phyloP scores from a whole-genome alignment of 2,329 filamentous ascomycete species.

The Alternaria gansuensis region DNA sequence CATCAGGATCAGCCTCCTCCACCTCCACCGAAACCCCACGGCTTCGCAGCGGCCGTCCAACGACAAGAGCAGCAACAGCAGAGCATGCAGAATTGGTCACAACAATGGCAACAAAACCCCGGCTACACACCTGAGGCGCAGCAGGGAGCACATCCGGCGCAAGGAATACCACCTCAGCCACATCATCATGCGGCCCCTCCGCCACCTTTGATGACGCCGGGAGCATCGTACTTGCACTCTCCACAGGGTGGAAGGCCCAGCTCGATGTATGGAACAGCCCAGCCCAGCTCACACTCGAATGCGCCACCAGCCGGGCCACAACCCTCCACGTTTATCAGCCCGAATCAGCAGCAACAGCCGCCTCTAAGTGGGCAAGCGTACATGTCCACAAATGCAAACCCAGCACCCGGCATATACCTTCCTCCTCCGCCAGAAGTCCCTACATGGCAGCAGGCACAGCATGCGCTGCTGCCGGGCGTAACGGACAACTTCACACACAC shows the following conservation, averaged over 20 bases:
- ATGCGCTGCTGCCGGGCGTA: slow-evolving; percentile 45
- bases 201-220: slow-evolving; percentile 43
- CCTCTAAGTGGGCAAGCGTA: slow-evolving; percentile 35
- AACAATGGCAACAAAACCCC: slow-evolving; percentile 34
- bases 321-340: slow-evolving; percentile 38
- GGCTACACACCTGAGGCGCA: slow-evolving; percentile 36
- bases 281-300: slow-evolving; percentile 28
- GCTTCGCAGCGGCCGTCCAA: slow-evolving; percentile 43
- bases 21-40: slow-evolving; percentile 50
- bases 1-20: slow-evolving; percentile 46
- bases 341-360: slow-evolving; percentile 47
- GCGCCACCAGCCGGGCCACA: slow-evolving; percentile 21
- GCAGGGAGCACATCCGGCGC: slow-evolving; percentile 38
- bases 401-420: slow-evolving; percentile 48
- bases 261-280: slow-evolving; percentile 43
- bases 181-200: slow-evolving; percentile 43
- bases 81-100: slow-evolving; percentile 27
- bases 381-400: slow-evolving; percentile 47
- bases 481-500: slow-evolving; percentile 47
- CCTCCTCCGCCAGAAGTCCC: slow-evolving; percentile 50
- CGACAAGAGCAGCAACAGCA: slow-evolving; percentile 28
- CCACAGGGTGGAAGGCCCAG: slow-evolving; percentile 38
- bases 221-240: slow-evolving; percentile 46
- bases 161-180: slow-evolving; percentile 31
- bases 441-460: slow-evolving; percentile 51